Evolutionary conservation across 2,329 filamentous ascomycete genomes (phyloP).

Genomic region (Ceratocystis papillata): DNA sequence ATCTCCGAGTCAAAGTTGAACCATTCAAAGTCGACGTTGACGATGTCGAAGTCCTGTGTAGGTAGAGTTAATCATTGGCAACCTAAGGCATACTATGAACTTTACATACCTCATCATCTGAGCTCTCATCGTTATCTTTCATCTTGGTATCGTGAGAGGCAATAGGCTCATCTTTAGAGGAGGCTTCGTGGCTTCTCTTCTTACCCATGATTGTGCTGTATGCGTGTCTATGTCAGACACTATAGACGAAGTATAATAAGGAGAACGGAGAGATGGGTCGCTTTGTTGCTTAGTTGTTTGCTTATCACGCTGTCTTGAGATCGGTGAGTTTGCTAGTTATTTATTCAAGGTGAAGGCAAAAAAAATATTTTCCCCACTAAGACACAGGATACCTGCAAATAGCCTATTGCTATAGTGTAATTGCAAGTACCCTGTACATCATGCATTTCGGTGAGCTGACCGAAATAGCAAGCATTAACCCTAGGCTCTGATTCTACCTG

Average conservation of each 20-base stretch:
- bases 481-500: not conserved
- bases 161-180: conserved; percentile 36
- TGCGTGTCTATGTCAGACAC: not conserved
- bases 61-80: conserved; percentile 22
- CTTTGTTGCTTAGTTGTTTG: not conserved
- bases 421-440: conserved; percentile 4
- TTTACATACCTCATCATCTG: conserved; percentile 42
- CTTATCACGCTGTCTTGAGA: not conserved
- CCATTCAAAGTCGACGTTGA: conserved; percentile 97
- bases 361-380: conserved; percentile 9
- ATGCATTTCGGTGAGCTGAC: not conserved
- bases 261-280: not conserved
- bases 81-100: conserved; percentile 19
- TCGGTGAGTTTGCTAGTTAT: not conserved
- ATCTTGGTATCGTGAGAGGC: conserved; percentile 39
- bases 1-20: conserved; percentile 85
- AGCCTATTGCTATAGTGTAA: not conserved
- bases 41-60: conserved; percentile 69
- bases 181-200: conserved; percentile 41
- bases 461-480: not conserved
- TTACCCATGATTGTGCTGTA: conserved; percentile 36
- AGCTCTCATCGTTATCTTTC: conserved; percentile 38
- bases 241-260: not conserved
- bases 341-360: conserved; percentile 1
- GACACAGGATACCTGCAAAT: conserved; percentile 1